Conservation (phyloP, 768 basidiomycete genomes). For the Kwoniella mangroviensis region DNA sequence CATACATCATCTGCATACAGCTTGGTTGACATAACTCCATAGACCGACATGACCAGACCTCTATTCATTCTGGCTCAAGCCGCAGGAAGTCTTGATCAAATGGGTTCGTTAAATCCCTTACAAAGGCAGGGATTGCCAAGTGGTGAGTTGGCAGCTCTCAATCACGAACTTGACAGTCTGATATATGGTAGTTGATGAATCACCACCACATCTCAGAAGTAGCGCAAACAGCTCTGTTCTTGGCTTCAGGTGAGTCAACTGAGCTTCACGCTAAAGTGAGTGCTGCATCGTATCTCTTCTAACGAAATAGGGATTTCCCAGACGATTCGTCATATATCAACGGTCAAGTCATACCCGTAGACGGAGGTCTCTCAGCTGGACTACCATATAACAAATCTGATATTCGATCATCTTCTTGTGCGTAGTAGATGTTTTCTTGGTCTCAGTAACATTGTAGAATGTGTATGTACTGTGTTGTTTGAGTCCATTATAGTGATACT, state of each 20-base stretch:
- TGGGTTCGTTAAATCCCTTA: constrained; percentile 83
- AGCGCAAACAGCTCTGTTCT: constrained; percentile 79
- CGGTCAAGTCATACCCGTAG: constrained; percentile 82
- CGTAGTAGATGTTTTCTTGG: no score
- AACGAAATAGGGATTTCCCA: constrained; percentile 10
- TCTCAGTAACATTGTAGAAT: no score
- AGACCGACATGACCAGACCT: constrained; percentile 79
- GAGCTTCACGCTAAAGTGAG: neutral
- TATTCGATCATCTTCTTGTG: no score
- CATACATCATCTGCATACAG: no score
- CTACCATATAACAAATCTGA: constrained; percentile 34
- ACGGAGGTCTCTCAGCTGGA: constrained; percentile 75
- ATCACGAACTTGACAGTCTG: no score
- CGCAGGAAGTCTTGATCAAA: constrained; percentile 71
- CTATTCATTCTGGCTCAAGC: constrained; percentile 77
- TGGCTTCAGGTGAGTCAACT: constrained; percentile 75
- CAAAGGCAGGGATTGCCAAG: constrained; percentile 80
- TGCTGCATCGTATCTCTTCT: neutral
- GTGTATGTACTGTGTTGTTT: no score
- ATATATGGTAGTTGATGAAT: neutral
- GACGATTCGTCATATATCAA: constrained; percentile 65
- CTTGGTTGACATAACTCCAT: no score
- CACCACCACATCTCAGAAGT: no score
- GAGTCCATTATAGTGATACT: no score
- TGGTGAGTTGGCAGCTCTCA: constrained; percentile 61